A percentile compares a stretch with the other conserved stretches of the same genome.
phyloP scores from a whole-genome alignment of 1,139 yeast species.

The Taphrina pruni region DNA sequence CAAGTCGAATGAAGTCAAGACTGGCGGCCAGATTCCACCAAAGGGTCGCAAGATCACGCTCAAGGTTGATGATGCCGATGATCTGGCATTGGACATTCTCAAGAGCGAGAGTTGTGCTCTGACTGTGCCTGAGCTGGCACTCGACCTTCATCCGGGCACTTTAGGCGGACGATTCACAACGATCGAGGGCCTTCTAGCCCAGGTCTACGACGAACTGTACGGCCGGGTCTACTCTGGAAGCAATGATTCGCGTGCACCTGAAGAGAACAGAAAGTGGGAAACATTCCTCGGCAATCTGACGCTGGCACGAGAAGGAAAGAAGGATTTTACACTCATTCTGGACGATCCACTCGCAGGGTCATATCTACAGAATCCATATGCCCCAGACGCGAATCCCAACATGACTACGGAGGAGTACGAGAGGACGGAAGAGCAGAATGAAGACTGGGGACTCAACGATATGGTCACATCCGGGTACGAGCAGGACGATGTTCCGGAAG shows the following conservation, averaged over 20 bases:
- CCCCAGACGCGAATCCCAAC: constrained; percentile 97
- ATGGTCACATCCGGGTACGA: constrained; percentile 57
- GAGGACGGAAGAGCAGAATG: constrained; percentile 64
- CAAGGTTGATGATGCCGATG: constrained; percentile 86
- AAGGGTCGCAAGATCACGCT: constrained; percentile 78
- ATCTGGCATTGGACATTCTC: constrained; percentile 89
- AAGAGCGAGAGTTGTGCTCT: constrained; percentile 87
- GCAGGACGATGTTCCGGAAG: constrained; percentile 29
- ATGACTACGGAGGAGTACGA: constrained; percentile 87
- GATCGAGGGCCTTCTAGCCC: constrained; percentile 75
- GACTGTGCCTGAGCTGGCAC: constrained; percentile 80
- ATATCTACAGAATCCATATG: constrained; percentile 94
- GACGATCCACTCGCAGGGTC: constrained; percentile 95
- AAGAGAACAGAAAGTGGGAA: constrained; percentile 78
- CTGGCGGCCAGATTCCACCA: constrained; percentile 95
- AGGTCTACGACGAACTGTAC: constrained; percentile 87
- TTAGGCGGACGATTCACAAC: constrained; percentile 98
- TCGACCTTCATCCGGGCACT: constrained; percentile 95
- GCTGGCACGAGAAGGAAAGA: constrained; percentile 81
- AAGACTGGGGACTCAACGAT: constrained; percentile 86
- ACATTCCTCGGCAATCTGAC: constrained; percentile 74
- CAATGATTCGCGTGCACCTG: constrained; percentile 88
- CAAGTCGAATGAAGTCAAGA: constrained; percentile 95
- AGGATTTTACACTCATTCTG: constrained; percentile 83
- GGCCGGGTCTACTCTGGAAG: constrained; percentile 82